phyloP scores from a whole-genome alignment of 2,329 filamentous ascomycete species.

The Beauveria rudraprayagi region DNA sequence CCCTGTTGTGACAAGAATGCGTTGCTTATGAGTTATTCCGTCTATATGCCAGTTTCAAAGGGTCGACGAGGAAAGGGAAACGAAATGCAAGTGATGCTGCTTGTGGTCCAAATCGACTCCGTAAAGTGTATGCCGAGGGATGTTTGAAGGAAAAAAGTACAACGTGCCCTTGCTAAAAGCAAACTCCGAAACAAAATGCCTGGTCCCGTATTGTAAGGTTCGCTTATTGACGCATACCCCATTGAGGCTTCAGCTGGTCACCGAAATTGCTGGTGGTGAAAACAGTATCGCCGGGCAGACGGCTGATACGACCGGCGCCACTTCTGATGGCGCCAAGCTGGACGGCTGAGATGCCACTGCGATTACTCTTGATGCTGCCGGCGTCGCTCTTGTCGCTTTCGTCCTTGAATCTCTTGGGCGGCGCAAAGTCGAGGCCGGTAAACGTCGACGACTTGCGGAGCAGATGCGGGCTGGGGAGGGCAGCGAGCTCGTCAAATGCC shows the following conservation, averaged over 20 bases:
- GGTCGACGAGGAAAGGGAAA: not conserved
- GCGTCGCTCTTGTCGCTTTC: constrained; percentile 53
- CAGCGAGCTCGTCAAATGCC: constrained; percentile 77
- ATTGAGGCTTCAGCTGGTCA: constrained; percentile 51
- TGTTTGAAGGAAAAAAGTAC: constrained; percentile 9
- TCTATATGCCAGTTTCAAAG: constrained; percentile 11
- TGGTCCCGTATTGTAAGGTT: not conserved
- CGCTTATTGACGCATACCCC: constrained; percentile 42
- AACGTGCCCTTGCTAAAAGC: constrained; percentile 3
- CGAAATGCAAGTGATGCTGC: constrained; percentile 8
- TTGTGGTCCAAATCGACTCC: constrained; percentile 7
- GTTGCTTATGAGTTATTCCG: constrained; percentile 3
- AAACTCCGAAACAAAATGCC: constrained; percentile 8
- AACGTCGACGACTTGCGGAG: constrained; percentile 73
- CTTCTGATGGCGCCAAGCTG: constrained; percentile 65
- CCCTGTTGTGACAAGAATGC: constrained; percentile 9
- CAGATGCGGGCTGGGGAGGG: constrained; percentile 77
- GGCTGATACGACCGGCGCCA: constrained; percentile 80
- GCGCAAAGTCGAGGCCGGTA: constrained; percentile 72
- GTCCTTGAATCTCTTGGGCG: constrained; percentile 65
- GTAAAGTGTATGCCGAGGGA: constrained; percentile 8
- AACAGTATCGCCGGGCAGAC: constrained; percentile 72
- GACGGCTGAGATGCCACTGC: constrained; percentile 62
- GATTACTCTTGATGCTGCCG: constrained; percentile 58
- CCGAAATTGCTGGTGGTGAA: constrained; percentile 65